Base-by-base conservation (phyloP, 352 stramenopile species). In the Phytophthora cryptogea region DNA sequence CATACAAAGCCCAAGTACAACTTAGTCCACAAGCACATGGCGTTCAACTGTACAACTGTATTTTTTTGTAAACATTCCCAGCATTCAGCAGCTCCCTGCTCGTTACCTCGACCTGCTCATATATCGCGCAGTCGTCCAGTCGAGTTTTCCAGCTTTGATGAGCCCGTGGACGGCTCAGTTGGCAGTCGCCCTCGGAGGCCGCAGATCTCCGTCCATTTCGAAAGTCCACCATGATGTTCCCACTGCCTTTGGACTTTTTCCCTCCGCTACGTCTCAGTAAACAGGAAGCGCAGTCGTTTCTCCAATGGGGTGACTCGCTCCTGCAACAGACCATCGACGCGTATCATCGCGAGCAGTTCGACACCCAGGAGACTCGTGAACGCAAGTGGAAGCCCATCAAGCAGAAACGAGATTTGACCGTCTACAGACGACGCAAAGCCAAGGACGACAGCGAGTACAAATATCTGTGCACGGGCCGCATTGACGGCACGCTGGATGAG, bases 361-460 rank as follows among this genome's bases (percentile, higher is more conserved):
- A 86, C 52, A 83, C 80, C 27, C 64, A 68, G 36, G 80, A 92
- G 50, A 68, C 76, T 43, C 72, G 71, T 20, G 78, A 89, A 54
- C 70, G 68, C 47, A 80, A 84, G 60, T 92, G 80, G 78, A 92
- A 92, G 52, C 53, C 67, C 35, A 77, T 92, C 60, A 92, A 92
- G 66, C 66, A 86, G 52, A 74, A 74, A 32, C 68, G 60, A 39
- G 70, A 78, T 2, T 66, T 92, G 56, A 88, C 74, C 8, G 79
- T 80, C 33, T 90, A 85, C 50, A 67, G 77, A 13, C 77, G 77
- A 6, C 80, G 83, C 49, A 72, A 80, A 43, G 50, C 66, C 7
- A 68, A 71, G 31, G 68, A 78, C 35, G 60, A 71, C 32, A 77
- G 77, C 33, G 77, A 86, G 52, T 90, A 71, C 67, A 75, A 80